Conservation (phyloP, 1,284 basidiomycete species). For the Apiotrichum gracile region DNA sequence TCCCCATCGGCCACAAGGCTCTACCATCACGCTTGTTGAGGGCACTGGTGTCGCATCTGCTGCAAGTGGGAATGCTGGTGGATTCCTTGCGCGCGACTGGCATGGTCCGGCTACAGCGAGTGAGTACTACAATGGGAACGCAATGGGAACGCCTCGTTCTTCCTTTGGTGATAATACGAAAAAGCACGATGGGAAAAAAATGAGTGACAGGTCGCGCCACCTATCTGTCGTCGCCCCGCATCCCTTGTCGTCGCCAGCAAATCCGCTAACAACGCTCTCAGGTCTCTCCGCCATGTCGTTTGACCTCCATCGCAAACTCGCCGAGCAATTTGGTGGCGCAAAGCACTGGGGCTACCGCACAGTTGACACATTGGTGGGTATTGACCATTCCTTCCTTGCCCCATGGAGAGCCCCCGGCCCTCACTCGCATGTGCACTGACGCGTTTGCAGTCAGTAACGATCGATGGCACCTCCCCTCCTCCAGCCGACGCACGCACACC, state of each 20-base stretch:
- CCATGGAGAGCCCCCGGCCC: too few species aligned
- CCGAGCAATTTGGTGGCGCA: constrained; percentile 64
- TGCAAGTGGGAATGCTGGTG: constrained; percentile 85
- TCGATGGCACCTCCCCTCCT: constrained; percentile 31
- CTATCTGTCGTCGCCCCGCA: not conserved
- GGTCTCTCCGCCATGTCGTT: constrained; percentile 70
- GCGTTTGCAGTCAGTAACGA: constrained; percentile 32
- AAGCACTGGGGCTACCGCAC: constrained; percentile 79
- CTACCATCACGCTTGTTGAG: constrained; percentile 60
- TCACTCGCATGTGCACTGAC: not conserved
- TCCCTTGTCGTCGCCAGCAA: too few species aligned
- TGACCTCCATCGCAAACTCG: constrained; percentile 69
- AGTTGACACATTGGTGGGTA: constrained; percentile 50
- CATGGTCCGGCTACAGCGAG: constrained; percentile 51
- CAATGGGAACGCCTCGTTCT: not conserved
- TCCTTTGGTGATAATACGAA: not conserved
- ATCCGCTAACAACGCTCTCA: constrained; percentile 11
- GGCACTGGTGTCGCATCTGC: constrained; percentile 58
- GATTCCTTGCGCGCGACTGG: constrained; percentile 80
- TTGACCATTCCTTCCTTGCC: not conserved
- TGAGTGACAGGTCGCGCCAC: too few species aligned
- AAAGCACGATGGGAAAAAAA: too few species aligned
- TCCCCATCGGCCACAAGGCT: constrained; percentile 46
- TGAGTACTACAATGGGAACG: constrained; percentile 7
- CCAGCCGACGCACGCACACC: constrained; percentile 29